A percentile compares a stretch with the other conserved stretches of the same genome.
Conservation (phyloP, 169 alveolate genomes). For the Eimeria brunetti region DNA sequence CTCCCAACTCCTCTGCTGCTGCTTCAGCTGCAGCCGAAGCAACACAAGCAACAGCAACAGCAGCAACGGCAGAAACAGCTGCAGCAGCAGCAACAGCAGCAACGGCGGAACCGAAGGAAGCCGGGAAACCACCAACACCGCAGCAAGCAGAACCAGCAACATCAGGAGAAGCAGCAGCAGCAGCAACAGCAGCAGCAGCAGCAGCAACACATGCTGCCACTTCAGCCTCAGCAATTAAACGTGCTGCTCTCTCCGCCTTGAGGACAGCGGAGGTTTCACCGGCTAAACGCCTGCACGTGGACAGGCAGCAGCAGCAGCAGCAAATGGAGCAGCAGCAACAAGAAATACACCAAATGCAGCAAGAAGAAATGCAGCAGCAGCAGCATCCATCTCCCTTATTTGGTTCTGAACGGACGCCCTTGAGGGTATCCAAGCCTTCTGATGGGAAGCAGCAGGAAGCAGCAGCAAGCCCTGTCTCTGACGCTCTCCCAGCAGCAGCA, state of each 20-base stretch:
- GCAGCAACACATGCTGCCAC: constrained; percentile 20
- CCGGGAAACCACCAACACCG: not conserved
- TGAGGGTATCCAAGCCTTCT: not conserved
- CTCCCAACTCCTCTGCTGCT: not conserved
- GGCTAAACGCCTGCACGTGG: not conserved
- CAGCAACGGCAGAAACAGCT: not conserved
- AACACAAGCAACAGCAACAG: not conserved
- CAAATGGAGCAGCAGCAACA: not conserved
- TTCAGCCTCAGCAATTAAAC: not conserved
- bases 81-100: not conserved
- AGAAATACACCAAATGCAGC: not conserved
- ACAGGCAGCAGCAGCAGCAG: constrained; percentile 2
- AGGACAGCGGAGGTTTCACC: constrained; percentile 25
- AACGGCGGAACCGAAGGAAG: not conserved
- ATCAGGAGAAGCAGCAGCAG: not conserved
- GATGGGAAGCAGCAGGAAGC: not conserved
- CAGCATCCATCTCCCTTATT: not conserved
- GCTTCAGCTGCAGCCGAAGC: not conserved
- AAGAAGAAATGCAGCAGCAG: constrained; percentile 4
- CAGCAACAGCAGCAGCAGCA: not conserved
- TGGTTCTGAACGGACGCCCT: not conserved
- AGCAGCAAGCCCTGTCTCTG: not conserved
- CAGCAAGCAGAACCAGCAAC: not conserved
- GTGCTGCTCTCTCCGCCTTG: constrained; percentile 23
- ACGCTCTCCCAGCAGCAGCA: not conserved